Evolutionary conservation across 2,329 filamentous ascomycete species (phyloP).

Genomic region (Metarhizium guizhouense): DNA sequence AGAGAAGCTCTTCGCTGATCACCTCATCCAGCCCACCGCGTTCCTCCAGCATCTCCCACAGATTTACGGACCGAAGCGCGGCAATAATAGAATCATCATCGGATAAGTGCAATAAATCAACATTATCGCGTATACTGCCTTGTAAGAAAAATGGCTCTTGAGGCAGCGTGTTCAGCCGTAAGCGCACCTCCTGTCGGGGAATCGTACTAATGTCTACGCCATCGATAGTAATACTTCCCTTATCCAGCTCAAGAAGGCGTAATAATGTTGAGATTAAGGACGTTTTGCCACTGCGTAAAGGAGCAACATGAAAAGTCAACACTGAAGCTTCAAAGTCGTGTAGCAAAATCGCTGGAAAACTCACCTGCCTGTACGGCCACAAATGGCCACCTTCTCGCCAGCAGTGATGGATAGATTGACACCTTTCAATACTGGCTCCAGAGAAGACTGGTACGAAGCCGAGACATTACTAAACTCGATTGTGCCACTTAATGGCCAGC

Average conservation of each 20-base stretch:
- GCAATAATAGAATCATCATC: slow-evolving; percentile 31
- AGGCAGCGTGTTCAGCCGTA: slow-evolving; percentile 32
- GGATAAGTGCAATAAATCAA: slow-evolving; percentile 30
- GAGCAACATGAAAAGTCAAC: too few species aligned
- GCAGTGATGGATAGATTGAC: slow-evolving; percentile 19
- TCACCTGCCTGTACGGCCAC: slow-evolving; percentile 30
- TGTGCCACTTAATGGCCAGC: slow-evolving; percentile 16
- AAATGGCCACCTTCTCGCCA: slow-evolving; percentile 30
- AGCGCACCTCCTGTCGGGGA: slow-evolving; percentile 14
- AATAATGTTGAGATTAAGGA: slow-evolving; percentile 33
- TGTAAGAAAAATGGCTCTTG: slow-evolving; percentile 43
- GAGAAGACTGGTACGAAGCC: slow-evolving; percentile 18
- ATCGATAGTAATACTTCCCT: slow-evolving; percentile 35
- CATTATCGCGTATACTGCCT: slow-evolving; percentile 38
- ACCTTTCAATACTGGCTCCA: slow-evolving; percentile 17
- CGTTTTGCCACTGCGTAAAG: slow-evolving; percentile 15
- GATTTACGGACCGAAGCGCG: slow-evolving; percentile 33
- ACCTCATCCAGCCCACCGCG: slow-evolving; percentile 28
- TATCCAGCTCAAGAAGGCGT: slow-evolving; percentile 34
- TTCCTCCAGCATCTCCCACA: slow-evolving; percentile 30
- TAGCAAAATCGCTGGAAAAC: too few species aligned
- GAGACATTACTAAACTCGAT: slow-evolving; percentile 18
- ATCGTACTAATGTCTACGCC: slow-evolving; percentile 24
- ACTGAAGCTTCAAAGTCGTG: too few species aligned
- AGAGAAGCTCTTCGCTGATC: slow-evolving; percentile 22